Base-by-base conservation (phyloP, 202 grass and related monocot genomes). In the Setaria italica region DNA sequence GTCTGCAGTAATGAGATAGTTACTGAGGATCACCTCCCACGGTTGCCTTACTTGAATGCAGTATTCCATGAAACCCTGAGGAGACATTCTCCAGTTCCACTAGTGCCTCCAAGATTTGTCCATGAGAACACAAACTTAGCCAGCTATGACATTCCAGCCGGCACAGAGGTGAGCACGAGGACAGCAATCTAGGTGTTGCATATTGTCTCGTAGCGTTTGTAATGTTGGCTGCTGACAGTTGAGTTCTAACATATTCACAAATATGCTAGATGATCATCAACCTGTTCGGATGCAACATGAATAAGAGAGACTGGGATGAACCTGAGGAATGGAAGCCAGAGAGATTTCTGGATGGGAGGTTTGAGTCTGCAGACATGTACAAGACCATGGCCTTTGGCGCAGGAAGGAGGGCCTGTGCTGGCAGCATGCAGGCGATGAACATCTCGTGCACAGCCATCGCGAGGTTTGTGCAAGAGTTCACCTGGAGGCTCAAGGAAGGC, bases 351-450 rank as follows among this genome's bases (percentile, higher is more conserved):
- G 83, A 78, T 2, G 84, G 78, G 29, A 62, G 64, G 14, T 90
- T 87, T 30, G 89, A 92, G 14, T 39, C 75, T 7, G 88, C 48
- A 21, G 89, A 93, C 70, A 43, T 90, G 74, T 67, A 93, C 85
- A 98, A 95, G 85, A 98, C 92, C 11, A 93, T 98, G 95, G 91
- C 95, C 11, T 98, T 95, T 2, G 95, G 95, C 8, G 92, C 83
- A 17, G 92, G 95, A 62, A 95, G 79, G 81, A 82, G 95, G 73
- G 74, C 34, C 17, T 98, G 95, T 51, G 91, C 95, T 7, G 95
- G 95, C 20, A 80, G 70, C 77, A 55, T 82, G 86, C 95, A 98
- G 83, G 92, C 91, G 9, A 59, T 64, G 85, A 63, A 76, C 62
- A 93, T 98, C 55, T 85, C 91, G 39, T 95, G 91, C 66, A 21